These are phyloP conservation scores for Zymoseptoria crescenta DNA, from an alignment of 2,329 filamentous ascomycete genomes.

Conservation along the genomic window DNA sequence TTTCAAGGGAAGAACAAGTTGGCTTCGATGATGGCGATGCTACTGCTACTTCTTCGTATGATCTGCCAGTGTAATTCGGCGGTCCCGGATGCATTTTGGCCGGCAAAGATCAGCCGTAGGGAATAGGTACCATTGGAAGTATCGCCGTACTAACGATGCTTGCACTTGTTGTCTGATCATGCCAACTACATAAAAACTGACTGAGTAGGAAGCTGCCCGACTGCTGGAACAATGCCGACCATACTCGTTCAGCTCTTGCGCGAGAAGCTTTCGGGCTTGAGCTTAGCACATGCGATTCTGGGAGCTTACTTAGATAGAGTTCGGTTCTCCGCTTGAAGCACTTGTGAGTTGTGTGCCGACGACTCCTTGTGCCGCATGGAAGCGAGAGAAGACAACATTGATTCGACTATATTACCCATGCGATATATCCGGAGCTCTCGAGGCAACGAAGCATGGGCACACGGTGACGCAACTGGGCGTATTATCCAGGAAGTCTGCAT, in stretches of 20 bases:
- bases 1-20: too few relatives aligned
- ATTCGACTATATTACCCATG: neutral
- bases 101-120: neutral
- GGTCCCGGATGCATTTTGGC: too few relatives aligned
- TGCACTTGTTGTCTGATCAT: neutral
- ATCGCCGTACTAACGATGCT: neutral
- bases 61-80: too few relatives aligned
- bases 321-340: neutral
- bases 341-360: too few relatives aligned
- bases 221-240: neutral
- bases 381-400: neutral
- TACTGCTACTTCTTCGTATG: too few relatives aligned
- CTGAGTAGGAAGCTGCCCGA: neutral
- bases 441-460: neutral
- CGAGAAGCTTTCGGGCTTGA: neutral
- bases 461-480: neutral
- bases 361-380: neutral
- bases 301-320: neutral
- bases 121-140: neutral
- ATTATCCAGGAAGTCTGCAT: neutral
- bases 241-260: neutral
- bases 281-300: neutral
- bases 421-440: neutral
- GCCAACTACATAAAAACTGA: neutral
- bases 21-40: too few relatives aligned